These are phyloP conservation scores for Apiotrichum laibachii DNA, from an alignment of 1,284 basidiomycete species.

Conservation along the genomic window DNA sequence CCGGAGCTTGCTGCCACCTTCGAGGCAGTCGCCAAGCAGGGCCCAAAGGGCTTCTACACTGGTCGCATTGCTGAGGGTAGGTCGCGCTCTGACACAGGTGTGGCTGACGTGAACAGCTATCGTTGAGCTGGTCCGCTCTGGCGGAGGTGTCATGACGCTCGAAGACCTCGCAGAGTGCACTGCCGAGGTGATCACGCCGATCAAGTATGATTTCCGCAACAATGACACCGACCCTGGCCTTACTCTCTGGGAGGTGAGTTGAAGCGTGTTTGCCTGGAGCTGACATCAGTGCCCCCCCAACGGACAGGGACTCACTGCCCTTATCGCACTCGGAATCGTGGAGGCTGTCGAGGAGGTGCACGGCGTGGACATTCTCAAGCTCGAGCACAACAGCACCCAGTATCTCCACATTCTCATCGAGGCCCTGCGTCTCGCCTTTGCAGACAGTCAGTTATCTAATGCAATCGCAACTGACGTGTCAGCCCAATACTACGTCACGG, in stretches of 20 bases:
- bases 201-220: constrained; percentile 68
- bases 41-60: constrained; percentile 88
- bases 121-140: constrained; percentile 69
- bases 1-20: constrained; percentile 81
- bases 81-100: constrained; percentile 49
- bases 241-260: constrained; percentile 65
- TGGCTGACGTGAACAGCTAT: constrained; percentile 57
- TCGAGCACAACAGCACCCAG: constrained; percentile 82
- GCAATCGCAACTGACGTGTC: neutral
- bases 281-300: constrained; percentile 78
- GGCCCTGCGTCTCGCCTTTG: constrained; percentile 46
- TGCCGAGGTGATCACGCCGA: constrained; percentile 75
- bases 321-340: constrained; percentile 85
- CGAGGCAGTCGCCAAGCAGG: constrained; percentile 68
- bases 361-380: constrained; percentile 65
- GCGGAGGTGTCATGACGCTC: constrained; percentile 84
- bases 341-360: constrained; percentile 77
- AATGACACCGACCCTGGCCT: constrained; percentile 54
- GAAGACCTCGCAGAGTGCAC: constrained; percentile 77
- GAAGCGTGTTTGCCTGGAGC: constrained; percentile 60
- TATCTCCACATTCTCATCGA: constrained; percentile 89
- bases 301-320: constrained; percentile 89
- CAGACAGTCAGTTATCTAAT: constrained; percentile 20
- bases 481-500: constrained; percentile 78
- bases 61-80: constrained; percentile 65